Conservation (phyloP, 495 filamentous ascomycete genomes). For the Pyrenopolyporus hunteri region DNA sequence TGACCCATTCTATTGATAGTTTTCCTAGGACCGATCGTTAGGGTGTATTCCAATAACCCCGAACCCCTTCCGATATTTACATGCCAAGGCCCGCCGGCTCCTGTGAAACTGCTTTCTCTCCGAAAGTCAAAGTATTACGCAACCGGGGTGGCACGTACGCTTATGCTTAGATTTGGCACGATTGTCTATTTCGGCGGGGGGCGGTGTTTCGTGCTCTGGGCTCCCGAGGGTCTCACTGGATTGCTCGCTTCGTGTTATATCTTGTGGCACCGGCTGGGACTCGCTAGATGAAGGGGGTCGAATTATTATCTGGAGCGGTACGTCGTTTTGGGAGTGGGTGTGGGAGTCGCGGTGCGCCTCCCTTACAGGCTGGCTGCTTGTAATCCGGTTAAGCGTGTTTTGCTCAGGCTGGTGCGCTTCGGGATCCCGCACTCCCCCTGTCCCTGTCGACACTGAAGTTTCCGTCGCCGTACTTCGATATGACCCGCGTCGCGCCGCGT, state of each 20-base stretch:
- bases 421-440: background rate
- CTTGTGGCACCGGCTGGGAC: background rate
- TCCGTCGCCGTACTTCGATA: background rate
- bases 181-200: background rate
- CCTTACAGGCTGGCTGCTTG: background rate
- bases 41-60: background rate
- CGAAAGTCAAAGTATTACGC: background rate
- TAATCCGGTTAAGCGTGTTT: background rate
- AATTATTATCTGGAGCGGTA: background rate
- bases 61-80: background rate
- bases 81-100: background rate
- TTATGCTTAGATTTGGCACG: background rate
- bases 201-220: background rate
- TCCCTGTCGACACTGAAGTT: background rate
- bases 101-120: background rate
- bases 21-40: background rate
- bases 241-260: constrained; percentile 2
- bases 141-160: background rate
- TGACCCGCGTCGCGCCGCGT: background rate
- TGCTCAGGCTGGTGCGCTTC: background rate
- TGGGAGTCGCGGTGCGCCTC: constrained; percentile 10
- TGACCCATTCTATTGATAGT: background rate
- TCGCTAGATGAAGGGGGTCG: background rate
- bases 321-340: constrained; percentile 2
- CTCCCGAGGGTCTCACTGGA: background rate